Conservation (phyloP, 1,139 yeast species). For the Debaryomyces nepalensis region DNA sequence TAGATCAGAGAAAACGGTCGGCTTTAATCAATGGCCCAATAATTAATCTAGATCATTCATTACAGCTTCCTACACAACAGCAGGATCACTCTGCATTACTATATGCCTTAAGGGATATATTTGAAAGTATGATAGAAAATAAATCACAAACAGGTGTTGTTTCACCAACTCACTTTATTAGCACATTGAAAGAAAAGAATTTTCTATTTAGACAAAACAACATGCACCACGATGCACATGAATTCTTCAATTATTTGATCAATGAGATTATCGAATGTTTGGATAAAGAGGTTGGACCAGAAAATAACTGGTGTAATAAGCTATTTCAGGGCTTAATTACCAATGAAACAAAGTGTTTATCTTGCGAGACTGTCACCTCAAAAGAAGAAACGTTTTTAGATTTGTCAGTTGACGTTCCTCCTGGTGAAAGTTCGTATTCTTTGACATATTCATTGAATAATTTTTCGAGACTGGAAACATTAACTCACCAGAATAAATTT, state of each 20-base stretch:
- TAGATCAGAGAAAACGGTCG: constrained; percentile 78
- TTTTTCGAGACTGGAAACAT: constrained; percentile 84
- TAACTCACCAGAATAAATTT: constrained; percentile 87
- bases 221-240: constrained; percentile 99
- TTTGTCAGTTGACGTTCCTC: constrained; percentile 82
- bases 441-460: constrained; percentile 76
- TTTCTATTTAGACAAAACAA: constrained; percentile 78
- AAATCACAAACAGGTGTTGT: constrained; percentile 76
- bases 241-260: constrained; percentile 82
- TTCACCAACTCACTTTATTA: constrained; percentile 76
- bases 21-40: constrained; percentile 87
- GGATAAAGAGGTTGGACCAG: constrained; percentile 40
- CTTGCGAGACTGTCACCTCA: constrained; percentile 85
- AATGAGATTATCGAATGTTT: constrained; percentile 80
- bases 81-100: constrained; percentile 61
- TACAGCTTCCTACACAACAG: constrained; percentile 44
- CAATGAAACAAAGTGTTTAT: constrained; percentile 85
- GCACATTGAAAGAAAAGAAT: constrained; percentile 78
- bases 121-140: constrained; percentile 81
- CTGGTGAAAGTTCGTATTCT: constrained; percentile 61
- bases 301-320: constrained; percentile 62
- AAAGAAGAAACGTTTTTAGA: constrained; percentile 88
- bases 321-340: constrained; percentile 86
- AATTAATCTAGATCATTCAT: constrained; percentile 73
- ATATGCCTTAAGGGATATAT: constrained; percentile 80